A percentile compares a stretch with the other conserved stretches of the same genome.
Evolutionary conservation across 108 stramenopile species (phyloP).

Genomic region (Cylindrotheca closterium): DNA sequence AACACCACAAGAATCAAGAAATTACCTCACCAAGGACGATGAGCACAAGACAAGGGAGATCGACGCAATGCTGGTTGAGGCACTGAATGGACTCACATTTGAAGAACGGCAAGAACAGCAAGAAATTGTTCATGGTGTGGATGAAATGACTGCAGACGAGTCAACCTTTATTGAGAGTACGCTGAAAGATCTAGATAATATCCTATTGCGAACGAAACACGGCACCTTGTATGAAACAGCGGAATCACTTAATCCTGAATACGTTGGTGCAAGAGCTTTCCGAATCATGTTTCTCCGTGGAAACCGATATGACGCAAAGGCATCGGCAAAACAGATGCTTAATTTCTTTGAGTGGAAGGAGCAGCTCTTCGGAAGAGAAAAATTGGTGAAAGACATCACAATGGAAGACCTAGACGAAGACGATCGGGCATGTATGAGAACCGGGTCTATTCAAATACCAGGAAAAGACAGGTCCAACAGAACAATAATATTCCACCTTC

Average conservation of each 20-base stretch:
- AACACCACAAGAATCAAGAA: too few relatives aligned
- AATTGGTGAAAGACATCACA: neutral
- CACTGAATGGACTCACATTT: neutral
- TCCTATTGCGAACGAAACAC: neutral
- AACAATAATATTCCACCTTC: neutral
- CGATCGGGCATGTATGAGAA: neutral
- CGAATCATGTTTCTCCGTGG: conserved; percentile 17
- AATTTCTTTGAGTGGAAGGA: conserved; percentile 15
- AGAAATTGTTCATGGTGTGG: neutral
- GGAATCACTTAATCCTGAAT: neutral
- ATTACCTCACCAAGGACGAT: too few relatives aligned
- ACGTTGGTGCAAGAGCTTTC: neutral
- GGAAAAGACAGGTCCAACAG: conserved; percentile 28
- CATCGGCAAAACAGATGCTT: conserved; percentile 14
- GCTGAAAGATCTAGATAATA: neutral
- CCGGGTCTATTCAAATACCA: conserved; percentile 20
- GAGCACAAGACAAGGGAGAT: neutral
- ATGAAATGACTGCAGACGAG: neutral
- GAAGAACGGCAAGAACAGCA: neutral
- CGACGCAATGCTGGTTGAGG: neutral
- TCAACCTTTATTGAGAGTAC: neutral
- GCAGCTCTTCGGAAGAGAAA: conserved; percentile 8
- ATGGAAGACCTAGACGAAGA: neutral
- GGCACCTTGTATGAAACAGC: neutral
- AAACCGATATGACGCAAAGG: conserved; percentile 9